Conservation (phyloP, 768 basidiomycete genomes). For the Collybia sp. region DNA sequence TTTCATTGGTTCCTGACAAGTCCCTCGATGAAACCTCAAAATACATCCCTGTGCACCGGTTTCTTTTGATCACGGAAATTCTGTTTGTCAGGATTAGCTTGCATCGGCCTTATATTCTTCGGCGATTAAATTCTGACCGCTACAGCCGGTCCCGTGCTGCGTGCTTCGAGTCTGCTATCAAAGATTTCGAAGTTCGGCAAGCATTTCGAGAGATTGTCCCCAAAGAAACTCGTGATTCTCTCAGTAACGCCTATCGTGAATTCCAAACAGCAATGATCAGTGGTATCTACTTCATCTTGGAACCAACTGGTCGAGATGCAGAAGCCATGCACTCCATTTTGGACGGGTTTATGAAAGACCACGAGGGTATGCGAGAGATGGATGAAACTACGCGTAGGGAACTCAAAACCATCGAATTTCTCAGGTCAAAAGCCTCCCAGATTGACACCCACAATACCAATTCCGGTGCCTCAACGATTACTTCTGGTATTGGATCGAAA, state of each 20-base stretch:
- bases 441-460: conserved; percentile 30
- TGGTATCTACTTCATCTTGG: conserved; percentile 79
- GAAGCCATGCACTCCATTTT: conserved; percentile 74
- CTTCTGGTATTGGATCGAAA: conserved; percentile 20
- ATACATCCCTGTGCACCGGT: conserved; percentile 80
- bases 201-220: conserved; percentile 59
- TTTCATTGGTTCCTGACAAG: conserved; percentile 69
- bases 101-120: conserved; percentile 84
- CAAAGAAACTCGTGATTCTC: conserved; percentile 60
- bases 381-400: conserved; percentile 82
- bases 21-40: conserved; percentile 62
- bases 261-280: conserved; percentile 90
- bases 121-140: conserved; percentile 73
- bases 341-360: conserved; percentile 72
- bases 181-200: conserved; percentile 77
- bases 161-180: conserved; percentile 88
- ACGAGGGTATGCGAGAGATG: conserved; percentile 59
- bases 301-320: conserved; percentile 68
- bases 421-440: conserved; percentile 66
- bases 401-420: conserved; percentile 79
- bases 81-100: conserved; percentile 81
- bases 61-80: conserved; percentile 85
- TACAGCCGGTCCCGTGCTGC: conserved; percentile 78
- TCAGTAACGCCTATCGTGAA: conserved; percentile 80
- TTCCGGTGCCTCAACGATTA: conserved; percentile 16